Evolutionary conservation across 139 green algal species (phyloP).

Genomic region (Micromonas pusilla): DNA sequence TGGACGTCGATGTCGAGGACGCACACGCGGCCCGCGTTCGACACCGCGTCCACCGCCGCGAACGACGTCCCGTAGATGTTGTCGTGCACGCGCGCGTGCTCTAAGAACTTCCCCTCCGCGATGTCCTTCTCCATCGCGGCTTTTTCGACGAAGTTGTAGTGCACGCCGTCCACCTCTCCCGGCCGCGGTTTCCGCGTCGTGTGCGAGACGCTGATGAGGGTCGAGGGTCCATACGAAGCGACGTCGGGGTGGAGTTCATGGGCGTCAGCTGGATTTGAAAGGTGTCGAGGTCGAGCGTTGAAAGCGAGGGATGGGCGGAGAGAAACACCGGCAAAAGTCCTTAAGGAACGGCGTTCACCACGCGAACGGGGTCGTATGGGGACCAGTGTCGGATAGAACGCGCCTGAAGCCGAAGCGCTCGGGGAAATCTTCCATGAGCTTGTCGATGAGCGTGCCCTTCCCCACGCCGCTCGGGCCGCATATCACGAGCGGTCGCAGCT

Average conservation of each 20-base stretch:
- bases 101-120: conserved; percentile 41
- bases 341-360: too few species aligned
- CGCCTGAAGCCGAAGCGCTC: conserved; percentile 43
- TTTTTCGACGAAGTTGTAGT: conserved; percentile 45
- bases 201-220: conserved; percentile 44
- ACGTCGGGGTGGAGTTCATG: too few species aligned
- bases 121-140: conserved; percentile 33
- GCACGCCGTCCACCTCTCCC: conserved; percentile 42
- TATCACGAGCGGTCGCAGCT: conserved; percentile 37
- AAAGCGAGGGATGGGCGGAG: too few species aligned
- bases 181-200: conserved; percentile 42
- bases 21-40: conserved; percentile 33
- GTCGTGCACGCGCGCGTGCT: conserved; percentile 44
- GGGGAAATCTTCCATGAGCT: conserved; percentile 38
- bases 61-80: conserved; percentile 50
- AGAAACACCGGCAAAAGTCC: too few species aligned
- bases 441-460: conserved; percentile 47
- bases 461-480: conserved; percentile 47
- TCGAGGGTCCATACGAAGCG: too few species aligned
- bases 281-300: too few species aligned
- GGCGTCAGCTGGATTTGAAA: too few species aligned
- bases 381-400: too few species aligned
- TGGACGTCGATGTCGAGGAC: conserved; percentile 53
- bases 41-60: conserved; percentile 37
- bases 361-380: too few species aligned